Evolutionary conservation across 208 protist genomes (phyloP).

Genomic region (Porcisia hertigi): DNA sequence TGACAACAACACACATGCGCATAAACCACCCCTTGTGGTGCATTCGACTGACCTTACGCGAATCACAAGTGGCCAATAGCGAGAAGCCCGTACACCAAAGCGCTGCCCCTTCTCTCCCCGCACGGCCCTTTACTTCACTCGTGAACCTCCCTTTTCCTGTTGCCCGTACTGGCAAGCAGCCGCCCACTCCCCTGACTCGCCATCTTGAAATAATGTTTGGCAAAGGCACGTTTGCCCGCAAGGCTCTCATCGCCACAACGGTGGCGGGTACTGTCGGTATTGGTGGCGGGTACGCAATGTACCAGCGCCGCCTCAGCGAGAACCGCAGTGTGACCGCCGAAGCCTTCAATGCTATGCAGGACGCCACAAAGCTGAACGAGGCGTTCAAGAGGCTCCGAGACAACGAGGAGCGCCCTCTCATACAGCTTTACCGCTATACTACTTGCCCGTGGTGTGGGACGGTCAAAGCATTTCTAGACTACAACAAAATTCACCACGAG

Average conservation of each 20-base stretch:
- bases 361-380: constrained; percentile 45
- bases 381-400: constrained; percentile 57
- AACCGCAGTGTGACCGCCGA: constrained; percentile 79
- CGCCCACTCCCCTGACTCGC: background rate
- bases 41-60: background rate
- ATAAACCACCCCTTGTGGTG: background rate
- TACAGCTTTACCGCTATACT: constrained; percentile 83
- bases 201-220: constrained; percentile 38
- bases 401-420: constrained; percentile 39
- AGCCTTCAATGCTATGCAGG: constrained; percentile 76
- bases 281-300: constrained; percentile 67
- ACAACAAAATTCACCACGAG: constrained; percentile 68
- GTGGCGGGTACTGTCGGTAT: constrained; percentile 35
- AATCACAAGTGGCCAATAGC: background rate
- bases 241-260: constrained; percentile 39
- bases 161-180: background rate
- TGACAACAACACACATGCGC: background rate
- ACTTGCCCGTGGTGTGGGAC: constrained; percentile 92
- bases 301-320: constrained; percentile 75
- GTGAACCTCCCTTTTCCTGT: background rate
- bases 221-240: constrained; percentile 50
- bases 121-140: background rate
- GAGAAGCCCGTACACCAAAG: background rate
- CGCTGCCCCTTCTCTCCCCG: background rate
- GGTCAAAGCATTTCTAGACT: constrained; percentile 88